Evolutionary conservation across 257 asterid genomes (phyloP).

Genomic region (Ligustrum vulgare): DNA sequence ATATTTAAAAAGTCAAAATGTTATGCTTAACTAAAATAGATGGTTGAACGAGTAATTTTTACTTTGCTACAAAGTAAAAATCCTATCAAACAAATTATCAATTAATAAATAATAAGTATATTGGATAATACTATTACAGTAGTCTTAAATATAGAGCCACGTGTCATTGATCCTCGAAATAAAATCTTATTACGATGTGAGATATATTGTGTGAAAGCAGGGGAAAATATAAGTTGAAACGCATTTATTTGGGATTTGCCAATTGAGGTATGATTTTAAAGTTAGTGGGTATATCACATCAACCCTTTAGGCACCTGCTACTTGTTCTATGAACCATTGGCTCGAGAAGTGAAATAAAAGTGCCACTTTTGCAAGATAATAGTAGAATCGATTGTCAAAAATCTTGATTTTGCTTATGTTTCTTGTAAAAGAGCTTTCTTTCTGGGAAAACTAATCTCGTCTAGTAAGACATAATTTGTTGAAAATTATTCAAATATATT

Average conservation of each 20-base stretch:
- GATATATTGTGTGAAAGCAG: constrained; percentile 41
- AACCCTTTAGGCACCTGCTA: constrained; percentile 14
- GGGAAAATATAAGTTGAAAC: constrained; percentile 37
- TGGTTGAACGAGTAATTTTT: too few species aligned
- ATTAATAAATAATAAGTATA: neutral
- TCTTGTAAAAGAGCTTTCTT: neutral
- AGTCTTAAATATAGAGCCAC: too few species aligned
- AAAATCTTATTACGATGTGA: too few species aligned
- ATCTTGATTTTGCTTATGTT: constrained; percentile 31
- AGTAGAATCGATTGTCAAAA: neutral
- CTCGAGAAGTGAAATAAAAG: constrained; percentile 31
- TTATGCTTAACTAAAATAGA: too few species aligned
- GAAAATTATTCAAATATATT: too few species aligned
- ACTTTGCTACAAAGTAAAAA: too few species aligned
- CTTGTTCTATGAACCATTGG: constrained; percentile 3
- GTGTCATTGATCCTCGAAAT: too few species aligned
- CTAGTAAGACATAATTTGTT: too few species aligned
- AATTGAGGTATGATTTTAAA: constrained; percentile 34
- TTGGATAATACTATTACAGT: too few species aligned
- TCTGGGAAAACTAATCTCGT: too few species aligned
- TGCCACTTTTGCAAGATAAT: constrained; percentile 26
- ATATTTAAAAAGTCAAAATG: too few species aligned
- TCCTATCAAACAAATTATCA: too few species aligned
- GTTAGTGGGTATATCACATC: constrained; percentile 34
- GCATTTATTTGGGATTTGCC: constrained; percentile 37